Conservation (phyloP, 192 early-diverging fungal species). For the Gaertneriomyces semiglobifer region DNA sequence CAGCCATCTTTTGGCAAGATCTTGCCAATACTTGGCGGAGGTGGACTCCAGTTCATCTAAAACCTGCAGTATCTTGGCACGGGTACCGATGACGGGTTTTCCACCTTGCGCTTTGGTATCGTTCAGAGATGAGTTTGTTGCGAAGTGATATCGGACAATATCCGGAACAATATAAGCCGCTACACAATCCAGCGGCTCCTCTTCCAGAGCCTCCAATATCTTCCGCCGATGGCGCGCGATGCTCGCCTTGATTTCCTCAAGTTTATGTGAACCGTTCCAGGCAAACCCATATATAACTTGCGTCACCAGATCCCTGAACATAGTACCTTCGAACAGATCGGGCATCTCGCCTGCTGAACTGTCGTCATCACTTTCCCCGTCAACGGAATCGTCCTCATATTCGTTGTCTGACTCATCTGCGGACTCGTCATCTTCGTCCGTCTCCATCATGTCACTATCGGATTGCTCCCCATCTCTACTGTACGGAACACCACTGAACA, state of each 20-base stretch:
- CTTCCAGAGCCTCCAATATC: slow-evolving; percentile 58
- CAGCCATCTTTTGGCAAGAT: slow-evolving; percentile 52
- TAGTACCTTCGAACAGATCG: slow-evolving; percentile 62
- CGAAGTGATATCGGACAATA: slow-evolving; percentile 44
- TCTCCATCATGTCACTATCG: slow-evolving; percentile 2
- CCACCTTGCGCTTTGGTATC: slow-evolving; percentile 34
- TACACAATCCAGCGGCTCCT: slow-evolving; percentile 64
- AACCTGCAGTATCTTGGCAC: slow-evolving; percentile 52
- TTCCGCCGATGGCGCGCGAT: slow-evolving; percentile 44
- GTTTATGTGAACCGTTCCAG: background rate
- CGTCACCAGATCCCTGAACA: slow-evolving; percentile 39
- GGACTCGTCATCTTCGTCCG: slow-evolving; percentile 30
- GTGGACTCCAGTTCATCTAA: slow-evolving; percentile 51
- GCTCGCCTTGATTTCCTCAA: slow-evolving; percentile 21
- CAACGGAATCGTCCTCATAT: slow-evolving; percentile 23
- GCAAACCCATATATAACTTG: slow-evolving; percentile 32
- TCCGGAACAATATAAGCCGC: slow-evolving; percentile 51
- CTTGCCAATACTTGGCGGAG: slow-evolving; percentile 53
- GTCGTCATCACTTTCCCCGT: slow-evolving; percentile 11
- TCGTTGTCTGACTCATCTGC: slow-evolving; percentile 28
- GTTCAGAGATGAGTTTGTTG: slow-evolving; percentile 35
- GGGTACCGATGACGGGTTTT: slow-evolving; percentile 43
- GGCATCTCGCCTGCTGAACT: slow-evolving; percentile 1
- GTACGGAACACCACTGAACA: slow-evolving; percentile 60
- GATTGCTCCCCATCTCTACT: slow-evolving; percentile 20